phyloP scores from a whole-genome alignment of 2,329 filamentous ascomycete species.

The Microdochium bolleyi region DNA sequence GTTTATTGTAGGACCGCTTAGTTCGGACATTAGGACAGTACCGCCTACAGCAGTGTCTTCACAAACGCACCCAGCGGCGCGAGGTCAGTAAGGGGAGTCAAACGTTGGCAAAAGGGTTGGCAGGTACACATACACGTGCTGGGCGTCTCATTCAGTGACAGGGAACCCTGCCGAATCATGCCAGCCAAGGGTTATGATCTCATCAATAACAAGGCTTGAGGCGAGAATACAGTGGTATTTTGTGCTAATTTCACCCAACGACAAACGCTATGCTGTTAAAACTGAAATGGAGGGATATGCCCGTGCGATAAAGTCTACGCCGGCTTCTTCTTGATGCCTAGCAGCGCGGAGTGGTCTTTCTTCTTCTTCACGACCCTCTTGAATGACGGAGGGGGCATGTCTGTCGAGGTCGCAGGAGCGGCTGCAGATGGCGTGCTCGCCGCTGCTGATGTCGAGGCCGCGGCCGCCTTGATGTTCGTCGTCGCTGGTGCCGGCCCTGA shows the following conservation, averaged over 20 bases:
- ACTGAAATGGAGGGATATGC: neutral
- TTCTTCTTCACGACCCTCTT: conserved; percentile 78
- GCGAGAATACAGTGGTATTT: no score
- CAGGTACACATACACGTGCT: no score
- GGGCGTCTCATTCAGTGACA: no score
- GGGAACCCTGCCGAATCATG: no score
- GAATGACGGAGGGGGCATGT: conserved; percentile 57
- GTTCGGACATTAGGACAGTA: no score
- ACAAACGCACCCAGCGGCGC: no score
- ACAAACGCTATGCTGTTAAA: neutral
- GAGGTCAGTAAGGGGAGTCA: no score
- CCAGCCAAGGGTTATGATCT: no score
- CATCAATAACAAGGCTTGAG: no score
- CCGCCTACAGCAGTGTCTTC: no score
- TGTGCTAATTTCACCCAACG: neutral
- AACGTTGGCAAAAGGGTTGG: no score
- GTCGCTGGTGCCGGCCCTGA: neutral
- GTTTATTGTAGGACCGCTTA: no score
- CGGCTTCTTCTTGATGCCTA: conserved; percentile 85
- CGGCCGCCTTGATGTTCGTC: neutral
- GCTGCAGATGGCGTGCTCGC: conserved; percentile 9
- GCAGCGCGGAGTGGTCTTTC: conserved; percentile 64
- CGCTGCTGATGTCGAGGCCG: conserved; percentile 5
- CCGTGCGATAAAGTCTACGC: conserved; percentile 37
- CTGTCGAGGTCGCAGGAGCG: conserved; percentile 8